These are phyloP conservation scores for Venturia pyrina DNA, from an alignment of 2,329 filamentous ascomycete genomes.

Conservation along the genomic window DNA sequence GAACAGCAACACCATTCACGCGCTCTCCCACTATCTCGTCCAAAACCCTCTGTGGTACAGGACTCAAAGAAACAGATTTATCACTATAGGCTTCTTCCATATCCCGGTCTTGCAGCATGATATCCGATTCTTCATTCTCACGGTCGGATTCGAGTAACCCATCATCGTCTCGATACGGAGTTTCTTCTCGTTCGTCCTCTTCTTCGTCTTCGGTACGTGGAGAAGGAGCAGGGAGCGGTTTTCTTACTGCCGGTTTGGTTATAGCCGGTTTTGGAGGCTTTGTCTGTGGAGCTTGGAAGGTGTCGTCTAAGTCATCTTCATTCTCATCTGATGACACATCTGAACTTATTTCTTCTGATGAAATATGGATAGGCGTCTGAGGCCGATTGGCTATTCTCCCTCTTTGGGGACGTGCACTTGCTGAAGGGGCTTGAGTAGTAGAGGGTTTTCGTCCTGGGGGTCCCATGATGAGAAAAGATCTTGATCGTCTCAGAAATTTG, in stretches of 20 bases:
- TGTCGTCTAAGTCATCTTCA: not conserved
- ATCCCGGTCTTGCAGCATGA: not conserved
- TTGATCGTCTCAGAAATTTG: not conserved
- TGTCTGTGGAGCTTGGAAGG: not conserved
- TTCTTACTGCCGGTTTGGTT: not conserved
- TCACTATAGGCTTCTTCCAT: not conserved
- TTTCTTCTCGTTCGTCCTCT: not conserved
- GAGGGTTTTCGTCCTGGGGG: not conserved
- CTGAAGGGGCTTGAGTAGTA: not conserved
- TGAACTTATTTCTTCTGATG: too few species aligned
- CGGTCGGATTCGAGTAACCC: not conserved
- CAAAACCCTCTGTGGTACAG: not conserved
- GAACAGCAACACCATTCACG: not conserved
- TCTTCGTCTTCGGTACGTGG: not conserved
- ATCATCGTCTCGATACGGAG: too few species aligned
- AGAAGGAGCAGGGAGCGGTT: not conserved
- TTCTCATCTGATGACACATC: not conserved
- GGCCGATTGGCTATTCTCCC: not conserved
- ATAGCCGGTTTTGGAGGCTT: not conserved
- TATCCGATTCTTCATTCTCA: not conserved
- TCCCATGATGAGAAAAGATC: not conserved
- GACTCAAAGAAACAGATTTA: not conserved
- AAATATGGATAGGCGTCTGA: not conserved
- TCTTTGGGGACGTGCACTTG: not conserved
- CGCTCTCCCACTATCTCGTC: not conserved